Percentiles rank a stretch among this genome's conserved stretches.
phyloP scores from a whole-genome alignment of 2,329 filamentous ascomycete species.

The Fonsecaea nubica region DNA sequence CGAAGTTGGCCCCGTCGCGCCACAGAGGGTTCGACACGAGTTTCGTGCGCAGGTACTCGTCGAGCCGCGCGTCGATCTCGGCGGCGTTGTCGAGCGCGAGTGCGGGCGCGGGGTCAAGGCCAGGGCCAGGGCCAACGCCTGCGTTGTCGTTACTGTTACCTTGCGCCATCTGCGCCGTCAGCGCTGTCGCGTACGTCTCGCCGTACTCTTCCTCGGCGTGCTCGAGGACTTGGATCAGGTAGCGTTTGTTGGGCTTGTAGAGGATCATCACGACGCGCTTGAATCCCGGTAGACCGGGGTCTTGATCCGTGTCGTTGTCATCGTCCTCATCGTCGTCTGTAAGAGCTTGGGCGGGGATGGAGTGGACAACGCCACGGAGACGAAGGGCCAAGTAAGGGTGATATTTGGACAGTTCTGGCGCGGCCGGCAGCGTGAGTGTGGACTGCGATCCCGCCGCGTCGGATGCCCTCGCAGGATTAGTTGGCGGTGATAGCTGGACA shows the following conservation, averaged over 20 bases:
- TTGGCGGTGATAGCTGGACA: conserved; percentile 23
- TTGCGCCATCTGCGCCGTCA: conserved; percentile 25
- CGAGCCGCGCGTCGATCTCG: conserved; percentile 28
- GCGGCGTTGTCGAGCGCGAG: conserved; percentile 5
- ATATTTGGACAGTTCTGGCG: conserved; percentile 30
- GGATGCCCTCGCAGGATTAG: neutral
- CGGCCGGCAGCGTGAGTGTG: conserved; percentile 2
- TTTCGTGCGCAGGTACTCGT: conserved; percentile 20
- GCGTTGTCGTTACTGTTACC: neutral
- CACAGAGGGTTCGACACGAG: conserved; percentile 23
- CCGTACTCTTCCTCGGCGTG: conserved; percentile 36
- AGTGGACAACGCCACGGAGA: conserved; percentile 48
- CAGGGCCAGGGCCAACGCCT: too few relatives aligned
- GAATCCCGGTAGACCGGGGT: conserved; percentile 46
- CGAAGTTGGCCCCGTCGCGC: conserved; percentile 17
- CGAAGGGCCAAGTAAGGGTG: conserved; percentile 38
- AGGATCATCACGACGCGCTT: conserved; percentile 48
- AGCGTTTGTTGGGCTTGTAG: conserved; percentile 40
- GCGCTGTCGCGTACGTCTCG: conserved; percentile 25
- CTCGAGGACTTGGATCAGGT: conserved; percentile 37
- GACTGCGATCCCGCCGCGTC: neutral
- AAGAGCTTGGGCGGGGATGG: conserved; percentile 34
- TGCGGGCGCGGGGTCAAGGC: too few relatives aligned
- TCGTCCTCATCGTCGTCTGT: neutral
- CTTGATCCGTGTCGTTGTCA: neutral